Percentiles rank a stretch among this genome's conserved stretches.
phyloP scores from a whole-genome alignment of 2,329 filamentous ascomycete species.

The Monosporascus sp. region DNA sequence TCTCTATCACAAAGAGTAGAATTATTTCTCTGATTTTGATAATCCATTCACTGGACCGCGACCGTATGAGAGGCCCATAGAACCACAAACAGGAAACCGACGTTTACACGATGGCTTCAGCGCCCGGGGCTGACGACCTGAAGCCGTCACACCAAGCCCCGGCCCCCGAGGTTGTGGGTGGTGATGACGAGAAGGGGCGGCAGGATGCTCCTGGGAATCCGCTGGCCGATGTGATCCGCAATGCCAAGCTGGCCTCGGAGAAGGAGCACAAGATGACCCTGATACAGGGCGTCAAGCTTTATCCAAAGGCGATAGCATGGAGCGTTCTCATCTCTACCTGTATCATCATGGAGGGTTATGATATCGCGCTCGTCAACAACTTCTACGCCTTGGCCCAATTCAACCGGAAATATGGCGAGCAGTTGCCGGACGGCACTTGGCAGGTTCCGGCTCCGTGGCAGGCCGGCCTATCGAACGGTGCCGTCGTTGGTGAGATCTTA shows the following conservation, averaged over 20 bases:
- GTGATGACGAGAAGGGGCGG: conserved; percentile 9
- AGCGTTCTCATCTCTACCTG: conserved; percentile 83
- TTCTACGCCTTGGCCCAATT: conserved; percentile 62
- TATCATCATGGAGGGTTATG: conserved; percentile 89
- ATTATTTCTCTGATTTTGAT: too few relatives aligned
- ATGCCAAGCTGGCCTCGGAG: conserved; percentile 46
- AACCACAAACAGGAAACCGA: too few relatives aligned
- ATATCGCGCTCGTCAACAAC: conserved; percentile 75
- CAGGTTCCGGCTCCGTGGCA: conserved; percentile 59
- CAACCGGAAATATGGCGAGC: conserved; percentile 52
- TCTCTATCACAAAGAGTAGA: too few relatives aligned
- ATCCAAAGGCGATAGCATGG: conserved; percentile 83
- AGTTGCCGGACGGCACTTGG: conserved; percentile 39
- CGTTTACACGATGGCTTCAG: too few relatives aligned
- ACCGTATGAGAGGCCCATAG: too few relatives aligned
- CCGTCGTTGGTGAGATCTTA: conserved; percentile 54
- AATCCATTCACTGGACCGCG: too few relatives aligned
- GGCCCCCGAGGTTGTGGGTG: conserved; percentile 9
- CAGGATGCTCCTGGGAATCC: conserved; percentile 15
- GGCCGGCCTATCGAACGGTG: conserved; percentile 52
- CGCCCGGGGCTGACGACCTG: too few relatives aligned
- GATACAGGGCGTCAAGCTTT: conserved; percentile 70
- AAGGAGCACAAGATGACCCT: conserved; percentile 68
- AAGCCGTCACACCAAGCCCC: background rate
- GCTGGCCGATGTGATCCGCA: conserved; percentile 34